Base-by-base conservation (phyloP, 2,329 filamentous ascomycete species). In the Didymella lethalis region DNA sequence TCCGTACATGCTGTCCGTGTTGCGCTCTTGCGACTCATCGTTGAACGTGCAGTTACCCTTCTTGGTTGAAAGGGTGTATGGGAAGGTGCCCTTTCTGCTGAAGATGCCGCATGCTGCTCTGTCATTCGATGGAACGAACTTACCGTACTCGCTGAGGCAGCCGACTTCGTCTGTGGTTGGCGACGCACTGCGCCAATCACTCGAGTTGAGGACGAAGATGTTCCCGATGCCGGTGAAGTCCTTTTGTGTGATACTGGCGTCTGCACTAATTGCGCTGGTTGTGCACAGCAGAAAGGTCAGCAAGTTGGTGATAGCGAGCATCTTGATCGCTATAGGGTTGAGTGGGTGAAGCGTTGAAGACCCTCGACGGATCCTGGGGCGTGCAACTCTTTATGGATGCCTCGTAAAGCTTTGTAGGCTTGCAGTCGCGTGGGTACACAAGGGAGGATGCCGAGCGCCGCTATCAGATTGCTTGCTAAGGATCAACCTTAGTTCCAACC, bases 11-110 rank as follows among this genome's bases (percentile, higher is more conserved):
- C 70, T 74, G 20, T 76, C 74, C 1, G 60, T 72, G 49, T 76
- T 76, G 46, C 54, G 62, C 29, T 67, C 66, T 23, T 70, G 69
- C 4, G 59, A 62, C 12, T 61, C 32, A 41, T 76, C 70, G 31
- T 63, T 61, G 54, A 75, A 76, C 0, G 73, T 74, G 53, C 74
- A 76, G 60, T 75, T 75, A 8, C 74, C 74, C 0, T 47, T 25
- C 4, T 49, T 57, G 23, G 59, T 71, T 2, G 70, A 73, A 0
- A 76, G 61, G 0, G 72, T 71, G 31, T 70, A 74, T 0, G 74
- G 74, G 38, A 69, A 75, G 1, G 54, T 55, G 7, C 52, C 46
- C 2, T 59, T 36, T 2, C 66, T 62, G 7, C 65, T 45, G 52
- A 75, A 76, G 0, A 59, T 59, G 16, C 67, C 74, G 52, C 74